Evolutionary conservation across 2,329 filamentous ascomycete species (phyloP).

Genomic region (Aspergillus tamarii): DNA sequence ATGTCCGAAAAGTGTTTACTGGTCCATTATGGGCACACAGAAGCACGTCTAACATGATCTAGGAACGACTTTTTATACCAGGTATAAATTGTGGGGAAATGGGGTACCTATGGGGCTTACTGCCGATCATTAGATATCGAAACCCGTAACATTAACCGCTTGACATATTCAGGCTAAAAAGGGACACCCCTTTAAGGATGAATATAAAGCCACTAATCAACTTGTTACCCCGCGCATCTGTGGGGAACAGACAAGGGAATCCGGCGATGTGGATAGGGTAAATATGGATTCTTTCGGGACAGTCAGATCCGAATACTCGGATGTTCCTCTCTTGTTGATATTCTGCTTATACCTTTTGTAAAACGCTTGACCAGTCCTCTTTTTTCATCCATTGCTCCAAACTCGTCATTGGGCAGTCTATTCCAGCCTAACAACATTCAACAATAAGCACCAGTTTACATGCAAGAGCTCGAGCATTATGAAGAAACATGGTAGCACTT

Average conservation of each 20-base stretch:
- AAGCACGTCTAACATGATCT: neutral
- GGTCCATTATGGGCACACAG: neutral
- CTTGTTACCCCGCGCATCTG: neutral
- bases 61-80: neutral
- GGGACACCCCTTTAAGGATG: neutral
- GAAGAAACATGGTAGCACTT: conserved; percentile 19
- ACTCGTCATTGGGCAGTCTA: conserved; percentile 42
- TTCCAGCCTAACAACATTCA: conserved; percentile 39
- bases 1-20: neutral
- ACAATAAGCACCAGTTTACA: neutral
- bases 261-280: neutral
- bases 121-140: neutral
- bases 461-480: neutral
- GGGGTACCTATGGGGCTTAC: neutral
- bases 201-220: conserved; percentile 1
- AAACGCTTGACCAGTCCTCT: conserved; percentile 32
- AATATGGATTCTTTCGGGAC: neutral
- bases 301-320: neutral
- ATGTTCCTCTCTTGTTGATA: neutral
- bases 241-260: neutral
- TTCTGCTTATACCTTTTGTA: neutral
- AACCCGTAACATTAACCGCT: neutral
- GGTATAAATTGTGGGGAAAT: neutral
- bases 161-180: neutral
- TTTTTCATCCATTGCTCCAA: conserved; percentile 31